A percentile compares a stretch with the other conserved stretches of the same genome.
These are phyloP conservation scores for Rubroshorea leprosula DNA, from an alignment of 345 rosid genomes.

Conservation along the genomic window DNA sequence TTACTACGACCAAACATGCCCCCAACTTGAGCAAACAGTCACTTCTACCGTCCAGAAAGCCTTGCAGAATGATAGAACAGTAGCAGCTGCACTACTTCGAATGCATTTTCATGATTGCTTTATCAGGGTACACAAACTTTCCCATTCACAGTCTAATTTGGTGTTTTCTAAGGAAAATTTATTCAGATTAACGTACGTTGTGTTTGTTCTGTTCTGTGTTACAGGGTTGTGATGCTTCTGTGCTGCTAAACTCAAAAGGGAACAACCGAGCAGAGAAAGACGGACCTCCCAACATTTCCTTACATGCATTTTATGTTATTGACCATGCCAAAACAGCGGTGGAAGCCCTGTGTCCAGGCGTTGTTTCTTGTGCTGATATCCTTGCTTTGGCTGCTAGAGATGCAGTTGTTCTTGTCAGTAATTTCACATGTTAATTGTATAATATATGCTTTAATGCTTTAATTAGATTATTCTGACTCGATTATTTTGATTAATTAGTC, in stretches of 20 bases:
- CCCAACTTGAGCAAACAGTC: conserved; percentile 33
- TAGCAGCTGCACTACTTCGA: conserved; percentile 47
- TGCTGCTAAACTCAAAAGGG: conserved; percentile 15
- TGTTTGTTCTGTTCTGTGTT: background rate
- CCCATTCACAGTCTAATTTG: background rate
- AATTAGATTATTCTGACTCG: background rate
- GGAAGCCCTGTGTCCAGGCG: conserved; percentile 34
- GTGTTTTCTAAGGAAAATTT: background rate
- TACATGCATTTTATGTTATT: background rate
- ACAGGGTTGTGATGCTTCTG: background rate
- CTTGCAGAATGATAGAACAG: conserved; percentile 13
- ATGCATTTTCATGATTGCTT: conserved; percentile 60
- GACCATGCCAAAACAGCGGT: conserved; percentile 14
- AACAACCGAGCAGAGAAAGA: conserved; percentile 20
- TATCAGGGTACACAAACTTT: conserved; percentile 7
- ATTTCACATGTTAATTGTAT: background rate
- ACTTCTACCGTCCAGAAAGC: conserved; percentile 8
- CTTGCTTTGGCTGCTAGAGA: conserved; percentile 49
- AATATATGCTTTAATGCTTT: too few relatives aligned
- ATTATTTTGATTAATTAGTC: conserved; percentile 40
- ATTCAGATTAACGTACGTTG: background rate
- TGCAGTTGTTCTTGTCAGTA: conserved; percentile 34
- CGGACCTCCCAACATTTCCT: background rate
- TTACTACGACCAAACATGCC: conserved; percentile 23
- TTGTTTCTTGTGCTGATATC: conserved; percentile 57